Percentiles rank a stretch among this genome's conserved stretches.
phyloP scores from a whole-genome alignment of 768 basidiomycete species.

The Mycena alexandri region DNA sequence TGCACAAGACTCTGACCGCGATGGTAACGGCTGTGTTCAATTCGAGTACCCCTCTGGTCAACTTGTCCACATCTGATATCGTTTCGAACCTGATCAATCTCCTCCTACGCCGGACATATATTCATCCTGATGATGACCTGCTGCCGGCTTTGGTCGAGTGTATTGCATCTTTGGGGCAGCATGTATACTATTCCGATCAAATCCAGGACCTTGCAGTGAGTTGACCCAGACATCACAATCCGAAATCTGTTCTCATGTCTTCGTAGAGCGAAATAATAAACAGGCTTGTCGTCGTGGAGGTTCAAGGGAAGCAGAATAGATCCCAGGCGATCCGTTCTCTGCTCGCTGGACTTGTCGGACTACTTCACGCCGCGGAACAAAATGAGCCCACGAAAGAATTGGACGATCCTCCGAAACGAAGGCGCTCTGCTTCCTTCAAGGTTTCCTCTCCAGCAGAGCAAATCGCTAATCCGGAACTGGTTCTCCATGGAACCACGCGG shows the following conservation, averaged over 20 bases:
- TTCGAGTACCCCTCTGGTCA: constrained; percentile 85
- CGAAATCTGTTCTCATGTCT: constrained; percentile 13
- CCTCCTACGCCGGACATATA: constrained; percentile 75
- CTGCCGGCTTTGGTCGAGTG: constrained; percentile 79
- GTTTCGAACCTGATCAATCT: constrained; percentile 82
- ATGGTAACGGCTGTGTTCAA: constrained; percentile 91
- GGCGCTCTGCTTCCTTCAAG: constrained; percentile 41
- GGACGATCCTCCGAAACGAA: constrained; percentile 40
- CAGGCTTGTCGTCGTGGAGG: constrained; percentile 78
- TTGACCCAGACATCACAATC: constrained; percentile 13
- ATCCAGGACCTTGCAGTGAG: constrained; percentile 88
- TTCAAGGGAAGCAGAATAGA: constrained; percentile 66
- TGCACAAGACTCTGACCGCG: constrained; percentile 73
- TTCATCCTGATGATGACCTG: constrained; percentile 73
- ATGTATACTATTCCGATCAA: constrained; percentile 96
- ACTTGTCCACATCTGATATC: constrained; percentile 91
- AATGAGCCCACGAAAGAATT: constrained; percentile 48
- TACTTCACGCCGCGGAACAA: constrained; percentile 74
- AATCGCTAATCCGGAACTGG: constrained; percentile 46
- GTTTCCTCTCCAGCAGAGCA: constrained; percentile 42
- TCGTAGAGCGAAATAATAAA: constrained; percentile 78
- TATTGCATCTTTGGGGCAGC: constrained; percentile 87
- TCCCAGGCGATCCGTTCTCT: constrained; percentile 78
- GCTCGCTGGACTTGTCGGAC: constrained; percentile 75
- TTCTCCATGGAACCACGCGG: constrained; percentile 54